phyloP scores from a whole-genome alignment of 352 stramenopile genomes.

The Globisporangium iwayamae region DNA sequence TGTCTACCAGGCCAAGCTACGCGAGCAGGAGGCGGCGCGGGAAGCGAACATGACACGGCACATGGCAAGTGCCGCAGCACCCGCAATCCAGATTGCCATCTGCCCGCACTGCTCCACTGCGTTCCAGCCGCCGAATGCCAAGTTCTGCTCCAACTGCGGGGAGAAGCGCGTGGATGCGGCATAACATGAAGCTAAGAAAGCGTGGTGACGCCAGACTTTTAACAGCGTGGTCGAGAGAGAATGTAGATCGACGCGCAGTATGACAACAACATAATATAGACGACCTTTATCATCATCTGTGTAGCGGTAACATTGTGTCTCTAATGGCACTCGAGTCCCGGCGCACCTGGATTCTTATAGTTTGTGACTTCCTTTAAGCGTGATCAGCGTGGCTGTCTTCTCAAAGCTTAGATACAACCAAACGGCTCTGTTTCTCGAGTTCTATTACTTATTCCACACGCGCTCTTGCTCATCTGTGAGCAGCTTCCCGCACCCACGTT shows the following conservation, averaged over 20 bases:
- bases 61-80: background rate
- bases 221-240: background rate
- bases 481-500: background rate
- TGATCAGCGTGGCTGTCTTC: background rate
- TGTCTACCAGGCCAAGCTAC: conserved; percentile 67
- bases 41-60: conserved; percentile 1
- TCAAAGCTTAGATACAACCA: background rate
- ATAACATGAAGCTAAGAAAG: background rate
- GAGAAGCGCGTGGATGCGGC: conserved; percentile 30
- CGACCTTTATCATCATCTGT: no score
- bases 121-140: conserved; percentile 49
- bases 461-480: background rate
- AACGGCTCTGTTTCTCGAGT: background rate
- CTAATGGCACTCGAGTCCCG: no score
- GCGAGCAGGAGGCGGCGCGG: conserved; percentile 16
- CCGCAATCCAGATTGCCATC: conserved; percentile 9
- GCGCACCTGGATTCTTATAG: no score
- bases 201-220: background rate
- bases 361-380: no score
- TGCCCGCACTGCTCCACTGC: conserved; percentile 40
- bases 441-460: background rate
- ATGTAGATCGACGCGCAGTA: background rate
- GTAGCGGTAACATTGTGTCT: no score
- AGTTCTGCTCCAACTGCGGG: conserved; percentile 76
- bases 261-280: no score